Evolutionary conservation across 2,329 filamentous ascomycete genomes (phyloP).

Genomic region (Pseudopyricularia javanii): DNA sequence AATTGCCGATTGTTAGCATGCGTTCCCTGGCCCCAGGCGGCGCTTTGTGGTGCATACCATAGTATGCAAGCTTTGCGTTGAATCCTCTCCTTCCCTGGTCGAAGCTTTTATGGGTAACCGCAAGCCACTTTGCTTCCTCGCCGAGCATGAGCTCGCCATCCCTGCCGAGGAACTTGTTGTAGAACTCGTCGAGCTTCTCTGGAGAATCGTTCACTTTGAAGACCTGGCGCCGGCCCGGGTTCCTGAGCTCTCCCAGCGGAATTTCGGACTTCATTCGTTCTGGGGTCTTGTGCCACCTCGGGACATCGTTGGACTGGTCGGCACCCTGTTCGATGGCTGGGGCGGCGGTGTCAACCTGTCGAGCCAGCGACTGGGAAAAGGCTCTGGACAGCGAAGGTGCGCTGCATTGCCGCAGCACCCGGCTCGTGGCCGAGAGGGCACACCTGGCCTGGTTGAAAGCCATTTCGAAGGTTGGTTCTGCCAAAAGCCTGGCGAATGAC

Average conservation of each 20-base stretch:
- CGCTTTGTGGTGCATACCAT: conserved; percentile 40
- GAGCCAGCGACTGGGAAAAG: conserved; percentile 1
- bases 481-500: not conserved
- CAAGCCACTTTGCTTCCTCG: conserved; percentile 93
- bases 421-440: conserved; percentile 17
- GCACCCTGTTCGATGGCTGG: not conserved
- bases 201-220: conserved; percentile 70
- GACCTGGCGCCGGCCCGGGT: conserved; percentile 31
- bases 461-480: conserved; percentile 11
- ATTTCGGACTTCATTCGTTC: conserved; percentile 58
- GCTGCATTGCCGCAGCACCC: conserved; percentile 17
- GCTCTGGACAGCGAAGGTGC: conserved; percentile 1
- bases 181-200: conserved; percentile 61
- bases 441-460: conserved; percentile 20
- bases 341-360: not conserved
- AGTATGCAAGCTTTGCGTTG: conserved; percentile 83
- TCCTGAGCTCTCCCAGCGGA: conserved; percentile 45
- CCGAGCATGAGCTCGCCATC: conserved; percentile 63
- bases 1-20: not conserved
- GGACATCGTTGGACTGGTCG: conserved; percentile 14
- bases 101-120: conserved; percentile 95
- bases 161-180: conserved; percentile 61
- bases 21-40: not conserved
- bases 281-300: conserved; percentile 62
- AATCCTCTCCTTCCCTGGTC: conserved; percentile 89